A percentile compares a stretch with the other conserved stretches of the same genome.
These are phyloP conservation scores for Sclerotinia spermophila DNA, from an alignment of 2,329 filamentous ascomycete species.

Conservation along the genomic window DNA sequence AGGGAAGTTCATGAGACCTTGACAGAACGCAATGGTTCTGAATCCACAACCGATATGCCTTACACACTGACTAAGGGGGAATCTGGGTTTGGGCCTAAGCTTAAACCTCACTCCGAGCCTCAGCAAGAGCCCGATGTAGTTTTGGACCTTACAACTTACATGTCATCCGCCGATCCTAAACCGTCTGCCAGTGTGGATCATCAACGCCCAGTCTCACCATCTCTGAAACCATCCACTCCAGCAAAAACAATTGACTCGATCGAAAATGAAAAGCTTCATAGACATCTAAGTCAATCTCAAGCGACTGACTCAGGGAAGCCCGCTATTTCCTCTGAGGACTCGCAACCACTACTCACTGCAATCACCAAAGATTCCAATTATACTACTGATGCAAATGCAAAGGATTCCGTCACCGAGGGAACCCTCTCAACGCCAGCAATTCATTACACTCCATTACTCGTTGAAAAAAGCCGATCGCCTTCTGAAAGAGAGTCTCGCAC, in stretches of 20 bases:
- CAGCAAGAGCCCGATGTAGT: neutral
- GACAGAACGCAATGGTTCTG: neutral
- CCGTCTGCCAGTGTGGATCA: neutral
- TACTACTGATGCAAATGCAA: neutral
- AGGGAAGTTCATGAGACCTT: neutral
- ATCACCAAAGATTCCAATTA: neutral
- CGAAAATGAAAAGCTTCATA: neutral
- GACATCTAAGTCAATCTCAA: neutral
- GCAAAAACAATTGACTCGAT: neutral
- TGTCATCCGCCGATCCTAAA: neutral
- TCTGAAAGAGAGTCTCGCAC: neutral
- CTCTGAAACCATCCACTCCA: neutral
- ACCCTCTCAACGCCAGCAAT: neutral
- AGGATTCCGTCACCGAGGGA: neutral
- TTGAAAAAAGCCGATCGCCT: neutral
- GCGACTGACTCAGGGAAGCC: neutral
- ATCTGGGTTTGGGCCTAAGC: neutral
- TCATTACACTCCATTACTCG: neutral
- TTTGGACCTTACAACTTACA: neutral
- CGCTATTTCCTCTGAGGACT: neutral
- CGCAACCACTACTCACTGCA: neutral
- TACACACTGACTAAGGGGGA: neutral
- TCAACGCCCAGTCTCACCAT: neutral
- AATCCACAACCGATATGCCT: neutral
- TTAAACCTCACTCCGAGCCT: neutral